Conservation (phyloP, 306 rosid genomes). For the Cucumis cinereus region DNA sequence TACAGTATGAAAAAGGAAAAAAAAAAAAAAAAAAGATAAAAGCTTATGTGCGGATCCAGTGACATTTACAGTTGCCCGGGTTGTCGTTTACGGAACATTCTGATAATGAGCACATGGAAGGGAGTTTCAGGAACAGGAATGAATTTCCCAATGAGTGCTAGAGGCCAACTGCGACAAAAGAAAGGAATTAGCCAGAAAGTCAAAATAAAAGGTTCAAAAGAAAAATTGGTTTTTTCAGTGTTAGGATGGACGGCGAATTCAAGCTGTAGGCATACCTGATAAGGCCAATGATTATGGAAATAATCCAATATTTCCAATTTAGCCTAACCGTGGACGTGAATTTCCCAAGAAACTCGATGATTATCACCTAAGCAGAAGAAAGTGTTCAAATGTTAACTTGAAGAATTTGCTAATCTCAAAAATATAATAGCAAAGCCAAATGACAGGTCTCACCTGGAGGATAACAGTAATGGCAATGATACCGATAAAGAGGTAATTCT, state of each 20-base stretch:
- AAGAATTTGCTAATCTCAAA: neutral
- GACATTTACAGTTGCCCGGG: conserved; percentile 2
- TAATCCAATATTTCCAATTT: conserved; percentile 65
- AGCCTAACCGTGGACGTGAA: conserved; percentile 55
- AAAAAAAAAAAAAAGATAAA: too few species aligned
- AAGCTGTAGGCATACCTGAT: conserved; percentile 33
- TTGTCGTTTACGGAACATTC: neutral
- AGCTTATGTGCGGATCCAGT: neutral
- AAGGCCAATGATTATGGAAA: conserved; percentile 50
- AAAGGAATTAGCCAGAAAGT: conserved; percentile 1
- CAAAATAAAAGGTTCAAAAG: neutral
- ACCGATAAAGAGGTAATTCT: conserved; percentile 67
- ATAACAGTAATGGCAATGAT: conserved; percentile 52
- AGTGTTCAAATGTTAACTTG: neutral
- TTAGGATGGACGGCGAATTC: too few species aligned
- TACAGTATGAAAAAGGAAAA: neutral
- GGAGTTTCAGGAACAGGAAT: conserved; percentile 48
- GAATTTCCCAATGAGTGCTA: conserved; percentile 62
- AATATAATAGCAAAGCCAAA: neutral
- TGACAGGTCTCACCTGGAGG: conserved; percentile 53
- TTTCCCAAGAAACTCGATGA: conserved; percentile 70
- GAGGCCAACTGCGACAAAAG: conserved; percentile 69
- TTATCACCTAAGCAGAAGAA: conserved; percentile 34
- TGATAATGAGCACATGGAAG: conserved; percentile 7
- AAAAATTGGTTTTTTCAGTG: neutral